These are phyloP conservation scores for Sarocladiaceae sp. DNA, from an alignment of 2,329 filamentous ascomycete species.

Conservation along the genomic window DNA sequence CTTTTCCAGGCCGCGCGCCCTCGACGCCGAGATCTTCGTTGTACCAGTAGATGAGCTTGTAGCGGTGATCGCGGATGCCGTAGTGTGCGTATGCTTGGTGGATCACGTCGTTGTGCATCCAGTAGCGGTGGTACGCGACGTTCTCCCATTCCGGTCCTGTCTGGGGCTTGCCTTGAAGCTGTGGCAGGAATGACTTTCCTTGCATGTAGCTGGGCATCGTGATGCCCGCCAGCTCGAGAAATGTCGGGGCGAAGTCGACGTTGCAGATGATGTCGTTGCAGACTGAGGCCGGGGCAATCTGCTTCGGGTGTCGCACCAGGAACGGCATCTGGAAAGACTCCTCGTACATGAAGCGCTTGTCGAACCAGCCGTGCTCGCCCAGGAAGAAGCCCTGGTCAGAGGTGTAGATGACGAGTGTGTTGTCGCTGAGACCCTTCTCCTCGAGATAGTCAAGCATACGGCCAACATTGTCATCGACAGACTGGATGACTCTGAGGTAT, in stretches of 20 bases:
- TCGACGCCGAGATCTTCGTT: constrained; percentile 40
- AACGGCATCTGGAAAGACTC: constrained; percentile 52
- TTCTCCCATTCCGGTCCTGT: constrained; percentile 40
- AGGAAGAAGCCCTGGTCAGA: constrained; percentile 52
- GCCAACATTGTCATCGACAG: constrained; percentile 46
- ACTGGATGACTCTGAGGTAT: constrained; percentile 46
- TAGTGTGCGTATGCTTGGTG: constrained; percentile 47
- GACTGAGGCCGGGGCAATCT: constrained; percentile 30
- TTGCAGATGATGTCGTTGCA: constrained; percentile 45
- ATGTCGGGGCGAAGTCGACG: constrained; percentile 47
- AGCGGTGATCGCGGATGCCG: constrained; percentile 42
- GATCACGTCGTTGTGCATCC: constrained; percentile 47
- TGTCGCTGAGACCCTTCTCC: constrained; percentile 30
- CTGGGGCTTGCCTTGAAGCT: constrained; percentile 32
- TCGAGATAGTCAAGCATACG: constrained; percentile 41
- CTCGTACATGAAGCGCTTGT: constrained; percentile 54
- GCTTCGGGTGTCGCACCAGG: constrained; percentile 34
- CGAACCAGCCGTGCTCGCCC: constrained; percentile 51
- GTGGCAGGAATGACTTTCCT: constrained; percentile 34
- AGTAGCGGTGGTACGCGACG: constrained; percentile 48
- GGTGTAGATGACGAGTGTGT: constrained; percentile 47
- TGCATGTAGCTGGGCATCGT: constrained; percentile 44
- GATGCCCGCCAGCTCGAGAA: constrained; percentile 37
- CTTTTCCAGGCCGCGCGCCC: constrained; percentile 35
- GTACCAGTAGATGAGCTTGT: constrained; percentile 53